Conservation (phyloP, 179 eudicot genomes). For the Corrigiola litoralis region DNA sequence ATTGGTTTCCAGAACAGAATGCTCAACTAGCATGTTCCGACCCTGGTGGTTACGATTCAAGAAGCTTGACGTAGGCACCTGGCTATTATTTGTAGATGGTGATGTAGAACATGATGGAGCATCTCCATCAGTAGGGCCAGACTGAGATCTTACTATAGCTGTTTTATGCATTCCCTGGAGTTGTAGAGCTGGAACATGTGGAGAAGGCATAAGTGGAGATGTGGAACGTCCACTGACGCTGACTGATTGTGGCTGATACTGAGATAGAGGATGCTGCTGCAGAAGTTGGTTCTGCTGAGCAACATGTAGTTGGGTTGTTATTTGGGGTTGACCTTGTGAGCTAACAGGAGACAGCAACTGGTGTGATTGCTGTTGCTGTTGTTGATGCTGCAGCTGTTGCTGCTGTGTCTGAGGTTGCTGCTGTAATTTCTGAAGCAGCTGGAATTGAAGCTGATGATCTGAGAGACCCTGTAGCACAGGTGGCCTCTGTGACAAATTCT, state of each 20-base stretch:
- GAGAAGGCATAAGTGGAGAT: constrained; percentile 45
- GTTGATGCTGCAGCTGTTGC: constrained; percentile 53
- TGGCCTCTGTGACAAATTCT: constrained; percentile 46
- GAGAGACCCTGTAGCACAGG: constrained; percentile 51
- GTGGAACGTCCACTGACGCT: constrained; percentile 39
- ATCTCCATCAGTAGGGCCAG: constrained; percentile 58
- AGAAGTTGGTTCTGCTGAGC: constrained; percentile 44
- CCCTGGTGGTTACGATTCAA: constrained; percentile 48
- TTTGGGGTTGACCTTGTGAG: constrained; percentile 47
- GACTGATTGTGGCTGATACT: constrained; percentile 42
- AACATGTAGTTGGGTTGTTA: constrained; percentile 44
- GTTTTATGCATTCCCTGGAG: constrained; percentile 60
- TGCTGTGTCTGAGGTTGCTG: constrained; percentile 36
- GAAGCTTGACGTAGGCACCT: constrained; percentile 47
- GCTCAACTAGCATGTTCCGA: constrained; percentile 37
- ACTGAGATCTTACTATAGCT: constrained; percentile 36
- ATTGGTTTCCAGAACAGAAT: constrained; percentile 41
- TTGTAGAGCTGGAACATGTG: constrained; percentile 48
- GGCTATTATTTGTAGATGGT: constrained; percentile 75
- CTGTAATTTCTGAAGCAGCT: constrained; percentile 68
- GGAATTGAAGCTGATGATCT: constrained; percentile 76
- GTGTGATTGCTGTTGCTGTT: constrained; percentile 40
- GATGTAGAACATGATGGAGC: constrained; percentile 92
- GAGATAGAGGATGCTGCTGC: constrained; percentile 43
- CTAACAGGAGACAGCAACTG: constrained; percentile 46